Percentiles rank a stretch among this genome's conserved stretches.
Evolutionary conservation across 2,329 filamentous ascomycete genomes (phyloP).

Genomic region (Penicillium fuscoglaucum): DNA sequence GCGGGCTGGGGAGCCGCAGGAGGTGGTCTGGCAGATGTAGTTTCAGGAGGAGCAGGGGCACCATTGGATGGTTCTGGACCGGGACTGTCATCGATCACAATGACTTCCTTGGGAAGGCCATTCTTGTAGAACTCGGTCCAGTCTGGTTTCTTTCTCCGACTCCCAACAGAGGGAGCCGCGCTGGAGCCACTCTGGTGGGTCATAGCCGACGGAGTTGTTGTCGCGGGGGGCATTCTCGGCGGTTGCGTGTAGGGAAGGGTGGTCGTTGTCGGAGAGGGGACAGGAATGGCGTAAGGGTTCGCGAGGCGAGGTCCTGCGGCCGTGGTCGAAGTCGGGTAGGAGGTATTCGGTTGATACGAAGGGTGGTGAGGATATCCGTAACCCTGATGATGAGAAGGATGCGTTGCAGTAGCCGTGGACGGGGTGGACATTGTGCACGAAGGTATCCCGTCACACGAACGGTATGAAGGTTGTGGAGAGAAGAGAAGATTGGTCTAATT

Average conservation of each 20-base stretch:
- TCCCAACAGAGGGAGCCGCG: conserved; percentile 41
- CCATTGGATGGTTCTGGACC: conserved; percentile 41
- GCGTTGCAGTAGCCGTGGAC: conserved; percentile 71
- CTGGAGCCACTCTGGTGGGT: conserved; percentile 40
- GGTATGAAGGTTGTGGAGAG: conserved; percentile 17
- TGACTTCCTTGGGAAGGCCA: conserved; percentile 79
- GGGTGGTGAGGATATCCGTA: conserved; percentile 62
- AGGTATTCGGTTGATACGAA: conserved; percentile 54
- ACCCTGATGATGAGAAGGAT: conserved; percentile 67
- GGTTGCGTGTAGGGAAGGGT: conserved; percentile 37
- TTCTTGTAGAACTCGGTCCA: conserved; percentile 83
- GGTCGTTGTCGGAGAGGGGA: conserved; percentile 35
- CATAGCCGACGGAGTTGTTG: conserved; percentile 38
- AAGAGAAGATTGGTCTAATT: conserved; percentile 18
- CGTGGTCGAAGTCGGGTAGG: conserved; percentile 52
- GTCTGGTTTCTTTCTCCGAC: conserved; percentile 62
- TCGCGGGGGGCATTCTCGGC: conserved; percentile 40
- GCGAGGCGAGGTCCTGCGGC: conserved; percentile 43
- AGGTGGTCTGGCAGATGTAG: conserved; percentile 28
- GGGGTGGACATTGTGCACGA: conserved; percentile 71
- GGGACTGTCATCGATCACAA: conserved; percentile 73
- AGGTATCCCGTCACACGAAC: conserved; percentile 32
- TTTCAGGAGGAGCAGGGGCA: conserved; percentile 22
- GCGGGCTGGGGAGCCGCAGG: conserved; percentile 45
- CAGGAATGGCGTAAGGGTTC: conserved; percentile 46